Evolutionary conservation across 2,329 filamentous ascomycete genomes (phyloP).

Genomic region (Monilinia fructicola): DNA sequence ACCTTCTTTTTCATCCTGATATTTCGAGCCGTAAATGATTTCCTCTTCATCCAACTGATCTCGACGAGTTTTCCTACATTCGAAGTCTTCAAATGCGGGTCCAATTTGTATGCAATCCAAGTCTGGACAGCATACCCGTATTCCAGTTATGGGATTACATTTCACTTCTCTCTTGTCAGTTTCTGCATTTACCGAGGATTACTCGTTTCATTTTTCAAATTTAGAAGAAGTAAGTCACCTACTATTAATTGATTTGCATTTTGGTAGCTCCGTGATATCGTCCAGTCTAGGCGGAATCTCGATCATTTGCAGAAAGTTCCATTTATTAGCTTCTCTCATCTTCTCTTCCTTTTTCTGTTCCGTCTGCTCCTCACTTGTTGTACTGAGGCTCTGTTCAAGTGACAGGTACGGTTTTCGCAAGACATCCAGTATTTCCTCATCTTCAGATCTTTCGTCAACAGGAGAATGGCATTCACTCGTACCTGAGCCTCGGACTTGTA

Average conservation of each 20-base stretch:
- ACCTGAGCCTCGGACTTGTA: no score
- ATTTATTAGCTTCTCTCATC: neutral
- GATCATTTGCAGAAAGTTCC: neutral
- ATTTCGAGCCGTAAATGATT: neutral
- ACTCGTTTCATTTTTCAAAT: neutral
- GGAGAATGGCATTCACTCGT: neutral
- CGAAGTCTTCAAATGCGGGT: neutral
- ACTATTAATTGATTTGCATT: constrained; percentile 10
- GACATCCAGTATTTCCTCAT: neutral
- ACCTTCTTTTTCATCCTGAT: neutral
- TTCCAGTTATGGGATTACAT: neutral
- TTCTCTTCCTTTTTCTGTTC: neutral
- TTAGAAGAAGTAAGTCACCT: neutral
- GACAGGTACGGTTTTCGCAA: neutral
- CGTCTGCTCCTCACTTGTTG: neutral
- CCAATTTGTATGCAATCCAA: constrained; percentile 1
- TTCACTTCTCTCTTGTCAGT: constrained; percentile 4
- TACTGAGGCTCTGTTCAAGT: neutral
- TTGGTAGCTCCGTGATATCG: constrained; percentile 12
- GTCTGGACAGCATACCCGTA: constrained; percentile 6
- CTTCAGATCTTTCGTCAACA: neutral
- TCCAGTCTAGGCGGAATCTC: constrained; percentile 2
- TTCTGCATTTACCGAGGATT: neutral
- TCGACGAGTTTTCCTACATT: neutral
- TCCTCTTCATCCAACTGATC: neutral